Evolutionary conservation across 768 basidiomycete species (phyloP).

Genomic region (Mycena crocata): DNA sequence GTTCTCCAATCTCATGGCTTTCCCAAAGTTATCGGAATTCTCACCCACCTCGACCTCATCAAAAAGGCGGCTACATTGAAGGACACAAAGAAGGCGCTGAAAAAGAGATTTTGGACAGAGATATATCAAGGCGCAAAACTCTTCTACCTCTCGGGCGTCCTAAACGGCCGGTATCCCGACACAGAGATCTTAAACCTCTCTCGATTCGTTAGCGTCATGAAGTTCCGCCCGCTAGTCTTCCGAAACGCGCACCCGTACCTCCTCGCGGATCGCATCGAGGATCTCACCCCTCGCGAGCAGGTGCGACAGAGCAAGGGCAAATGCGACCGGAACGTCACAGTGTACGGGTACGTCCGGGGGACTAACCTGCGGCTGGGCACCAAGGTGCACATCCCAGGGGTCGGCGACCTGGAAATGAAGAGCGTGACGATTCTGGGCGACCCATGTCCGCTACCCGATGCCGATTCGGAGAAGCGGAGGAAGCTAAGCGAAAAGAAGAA

Average conservation of each 20-base stretch:
- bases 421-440: conserved; percentile 85
- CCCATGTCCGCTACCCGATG: conserved; percentile 94
- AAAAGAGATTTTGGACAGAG: conserved; percentile 99
- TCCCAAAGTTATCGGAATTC: conserved; percentile 96
- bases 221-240: conserved; percentile 97
- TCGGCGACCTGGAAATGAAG: conserved; percentile 87
- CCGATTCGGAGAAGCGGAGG: conserved; percentile 89
- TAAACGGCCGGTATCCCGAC: conserved; percentile 98
- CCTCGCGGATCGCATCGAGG: conserved; percentile 93
- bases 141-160: conserved; percentile 95
- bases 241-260: conserved; percentile 96
- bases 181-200: conserved; percentile 95
- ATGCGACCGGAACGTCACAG: conserved; percentile 91
- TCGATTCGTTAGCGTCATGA: conserved; percentile 97
- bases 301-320: conserved; percentile 85
- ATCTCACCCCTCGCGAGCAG: conserved; percentile 89
- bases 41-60: conserved; percentile 96
- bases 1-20: conserved; percentile 97
- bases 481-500: conserved; percentile 97
- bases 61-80: conserved; percentile 90
- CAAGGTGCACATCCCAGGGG: conserved; percentile 93
- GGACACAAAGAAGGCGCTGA: conserved; percentile 92
- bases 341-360: conserved; percentile 96
- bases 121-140: conserved; percentile 99
- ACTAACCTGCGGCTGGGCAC: conserved; percentile 82